These are phyloP conservation scores for Acorus calamus DNA, from an alignment of 106 monocot species.

Conservation along the genomic window DNA sequence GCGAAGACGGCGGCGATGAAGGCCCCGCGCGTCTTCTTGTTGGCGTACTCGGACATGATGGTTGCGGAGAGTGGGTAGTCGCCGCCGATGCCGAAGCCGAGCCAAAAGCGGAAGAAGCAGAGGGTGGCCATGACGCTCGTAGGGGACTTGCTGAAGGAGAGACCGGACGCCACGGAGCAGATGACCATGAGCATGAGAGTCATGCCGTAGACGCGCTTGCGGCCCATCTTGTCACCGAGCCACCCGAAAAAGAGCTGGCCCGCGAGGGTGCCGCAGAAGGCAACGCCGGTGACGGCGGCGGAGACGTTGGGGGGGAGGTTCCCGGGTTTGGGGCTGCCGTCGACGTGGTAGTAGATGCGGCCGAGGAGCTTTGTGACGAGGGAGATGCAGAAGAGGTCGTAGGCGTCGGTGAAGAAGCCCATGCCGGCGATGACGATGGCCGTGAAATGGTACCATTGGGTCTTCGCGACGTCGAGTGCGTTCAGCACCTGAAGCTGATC, in stretches of 20 bases:
- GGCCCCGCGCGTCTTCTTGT: conserved; percentile 42
- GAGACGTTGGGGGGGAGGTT: conserved; percentile 26
- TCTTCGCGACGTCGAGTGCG: conserved; percentile 64
- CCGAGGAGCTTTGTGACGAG: conserved; percentile 88
- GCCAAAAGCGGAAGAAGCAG: conserved; percentile 73
- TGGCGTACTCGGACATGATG: conserved; percentile 72
- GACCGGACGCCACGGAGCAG: too few species aligned
- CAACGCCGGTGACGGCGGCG: background rate
- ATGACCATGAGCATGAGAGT: too few species aligned
- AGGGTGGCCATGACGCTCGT: conserved; percentile 22
- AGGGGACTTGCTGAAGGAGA: too few species aligned
- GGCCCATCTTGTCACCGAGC: background rate
- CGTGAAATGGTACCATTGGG: conserved; percentile 79
- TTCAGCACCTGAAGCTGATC: conserved; percentile 5
- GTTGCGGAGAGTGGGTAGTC: conserved; percentile 66
- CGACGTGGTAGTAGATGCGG: conserved; percentile 49
- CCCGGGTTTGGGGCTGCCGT: conserved; percentile 13
- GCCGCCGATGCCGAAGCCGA: conserved; percentile 62
- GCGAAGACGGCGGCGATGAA: conserved; percentile 73
- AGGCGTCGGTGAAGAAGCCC: conserved; percentile 98
- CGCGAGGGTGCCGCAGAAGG: too few species aligned
- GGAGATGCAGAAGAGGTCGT: conserved; percentile 91
- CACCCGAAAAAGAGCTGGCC: too few species aligned
- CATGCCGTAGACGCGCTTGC: conserved; percentile 14
- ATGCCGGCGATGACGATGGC: conserved; percentile 82